These are phyloP conservation scores for Bauhinia variegata DNA, from an alignment of 306 rosid species.

Conservation along the genomic window DNA sequence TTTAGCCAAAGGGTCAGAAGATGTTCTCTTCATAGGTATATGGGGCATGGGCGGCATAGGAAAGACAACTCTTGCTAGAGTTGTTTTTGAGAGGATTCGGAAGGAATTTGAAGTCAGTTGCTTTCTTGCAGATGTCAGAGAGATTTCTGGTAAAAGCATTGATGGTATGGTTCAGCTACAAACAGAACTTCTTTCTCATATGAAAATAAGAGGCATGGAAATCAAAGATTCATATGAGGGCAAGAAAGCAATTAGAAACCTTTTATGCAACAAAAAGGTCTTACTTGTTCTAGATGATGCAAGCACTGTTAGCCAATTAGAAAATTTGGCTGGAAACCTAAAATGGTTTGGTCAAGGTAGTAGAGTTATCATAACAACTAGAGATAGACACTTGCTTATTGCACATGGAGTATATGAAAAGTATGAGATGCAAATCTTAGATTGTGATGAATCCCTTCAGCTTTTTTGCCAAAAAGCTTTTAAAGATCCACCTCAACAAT, in stretches of 20 bases:
- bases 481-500: not conserved
- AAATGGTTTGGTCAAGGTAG: conserved; percentile 4
- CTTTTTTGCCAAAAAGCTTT: conserved; percentile 5
- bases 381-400: not conserved
- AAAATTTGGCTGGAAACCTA: not conserved
- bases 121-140: too few species aligned
- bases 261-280: not conserved
- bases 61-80: too few species aligned
- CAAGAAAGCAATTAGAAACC: not conserved
- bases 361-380: conserved; percentile 10
- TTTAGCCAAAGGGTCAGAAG: not conserved
- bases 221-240: not conserved
- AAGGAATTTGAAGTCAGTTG: too few species aligned
- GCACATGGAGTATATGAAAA: not conserved
- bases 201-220: not conserved
- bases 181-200: not conserved
- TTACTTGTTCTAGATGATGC: conserved; percentile 8
- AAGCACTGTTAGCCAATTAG: not conserved
- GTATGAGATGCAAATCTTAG: not conserved
- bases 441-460: not conserved
- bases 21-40: not conserved
- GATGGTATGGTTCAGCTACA: not conserved
- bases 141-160: too few species aligned
- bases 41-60: too few species aligned
- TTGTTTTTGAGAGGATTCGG: too few species aligned